These are phyloP conservation scores for Albophoma yamanashiensis DNA, from an alignment of 2,329 filamentous ascomycete species.

Conservation along the genomic window DNA sequence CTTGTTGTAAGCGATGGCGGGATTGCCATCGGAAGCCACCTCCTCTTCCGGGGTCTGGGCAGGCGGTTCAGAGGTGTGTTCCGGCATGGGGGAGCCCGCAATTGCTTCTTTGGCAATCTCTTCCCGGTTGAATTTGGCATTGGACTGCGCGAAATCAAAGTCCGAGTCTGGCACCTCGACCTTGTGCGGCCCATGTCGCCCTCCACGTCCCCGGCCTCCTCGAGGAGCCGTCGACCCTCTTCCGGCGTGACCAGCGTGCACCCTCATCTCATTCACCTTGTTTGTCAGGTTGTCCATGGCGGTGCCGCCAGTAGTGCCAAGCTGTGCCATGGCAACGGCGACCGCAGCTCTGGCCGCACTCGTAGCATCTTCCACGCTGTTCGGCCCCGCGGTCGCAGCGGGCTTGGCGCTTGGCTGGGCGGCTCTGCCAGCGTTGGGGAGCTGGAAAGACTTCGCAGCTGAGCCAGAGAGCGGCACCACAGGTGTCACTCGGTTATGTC, in stretches of 20 bases:
- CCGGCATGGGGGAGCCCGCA: constrained; percentile 57
- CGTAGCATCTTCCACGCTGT: constrained; percentile 53
- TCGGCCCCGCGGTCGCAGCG: constrained; percentile 21
- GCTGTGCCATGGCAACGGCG: constrained; percentile 69
- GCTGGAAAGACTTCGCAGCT: constrained; percentile 24
- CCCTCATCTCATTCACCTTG: constrained; percentile 68
- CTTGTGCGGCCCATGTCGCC: constrained; percentile 42
- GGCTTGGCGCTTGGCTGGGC: constrained; percentile 23
- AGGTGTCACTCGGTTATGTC: constrained; percentile 46
- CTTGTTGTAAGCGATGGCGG: constrained; percentile 66
- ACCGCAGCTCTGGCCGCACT: constrained; percentile 67
- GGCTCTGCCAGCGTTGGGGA: constrained; percentile 16
- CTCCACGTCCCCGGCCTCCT: constrained; percentile 37
- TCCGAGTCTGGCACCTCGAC: constrained; percentile 85
- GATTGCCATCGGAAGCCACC: constrained; percentile 25
- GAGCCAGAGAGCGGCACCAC: constrained; percentile 52
- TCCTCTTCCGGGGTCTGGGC: constrained; percentile 27
- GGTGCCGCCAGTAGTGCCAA: constrained; percentile 35
- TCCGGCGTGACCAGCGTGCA: constrained; percentile 48
- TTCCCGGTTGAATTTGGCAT: constrained; percentile 37
- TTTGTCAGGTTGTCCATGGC: constrained; percentile 61
- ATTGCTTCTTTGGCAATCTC: constrained; percentile 76
- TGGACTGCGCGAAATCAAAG: constrained; percentile 69
- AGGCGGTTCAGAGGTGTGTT: constrained; percentile 31
- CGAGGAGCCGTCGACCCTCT: constrained; percentile 38